Evolutionary conservation across 2,329 filamentous ascomycete species (phyloP), one percentile per base, ranked within the genome.

Genomic region (Nothomitra cinnamomea): DNA sequence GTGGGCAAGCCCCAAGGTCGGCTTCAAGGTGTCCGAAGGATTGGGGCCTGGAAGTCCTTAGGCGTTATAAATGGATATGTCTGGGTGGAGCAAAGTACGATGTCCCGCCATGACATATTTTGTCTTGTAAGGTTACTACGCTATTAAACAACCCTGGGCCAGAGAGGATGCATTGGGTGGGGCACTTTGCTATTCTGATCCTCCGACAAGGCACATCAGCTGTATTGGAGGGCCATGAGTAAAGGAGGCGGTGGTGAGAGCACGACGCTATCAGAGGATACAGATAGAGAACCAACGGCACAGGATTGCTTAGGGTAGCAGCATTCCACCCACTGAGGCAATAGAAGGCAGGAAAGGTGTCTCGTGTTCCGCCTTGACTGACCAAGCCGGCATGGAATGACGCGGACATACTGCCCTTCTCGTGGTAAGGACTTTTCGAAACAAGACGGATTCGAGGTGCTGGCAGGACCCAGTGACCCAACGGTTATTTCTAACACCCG

Each of bases 141-240:
- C 42, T 45, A 17, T 45, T 45, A 17, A 17, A 21, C 21, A 45
- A 21, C 19, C 13, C 42, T 45, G 42, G 42, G 42, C 42, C 6
- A 45, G 42, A 45, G 42, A 45, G 42, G 42, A 45, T 45, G 42
- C n/a, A 45, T 22, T 22, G n/a, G 42, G 42, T 45, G 42, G 15
- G n/a, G 42, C 19, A 45, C 42, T 1, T 13, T 21, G 42, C 12
- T 22, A 45, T 45, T 45, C 42, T 45, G 42, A 17, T 45, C 22
- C 42, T 45, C 42, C 42, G 19, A 22, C 42, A 45, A 45, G 40
- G 6, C 42, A 45, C 42, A 45, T 45, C 42, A 45, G n/a, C 3
- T 10, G 42, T 45, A 45, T 45, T 19, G 42, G 42, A 22, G 42
- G 42, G n/a, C 42, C 42, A 45, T 12, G 42, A 13, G 42, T 22